These are phyloP conservation scores for Asterochloris erici DNA, from an alignment of 139 green algal genomes.

Conservation along the genomic window DNA sequence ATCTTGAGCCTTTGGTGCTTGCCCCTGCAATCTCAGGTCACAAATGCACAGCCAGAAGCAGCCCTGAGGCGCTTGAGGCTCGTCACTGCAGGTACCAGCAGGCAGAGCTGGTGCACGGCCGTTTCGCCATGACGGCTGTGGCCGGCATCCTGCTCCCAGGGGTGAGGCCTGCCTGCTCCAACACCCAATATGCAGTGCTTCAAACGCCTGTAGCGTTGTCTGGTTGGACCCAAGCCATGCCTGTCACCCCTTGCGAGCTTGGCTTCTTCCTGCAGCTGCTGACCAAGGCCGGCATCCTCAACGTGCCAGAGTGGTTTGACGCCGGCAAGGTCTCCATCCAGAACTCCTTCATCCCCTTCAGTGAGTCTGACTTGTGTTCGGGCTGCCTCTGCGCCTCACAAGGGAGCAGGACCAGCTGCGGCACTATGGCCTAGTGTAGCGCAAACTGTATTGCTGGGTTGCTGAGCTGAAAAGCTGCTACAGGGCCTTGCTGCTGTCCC, in stretches of 20 bases:
- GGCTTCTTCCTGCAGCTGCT: constrained; percentile 40
- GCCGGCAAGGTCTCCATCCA: constrained; percentile 66
- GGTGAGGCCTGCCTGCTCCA: constrained; percentile 8
- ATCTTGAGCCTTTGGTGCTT: neutral
- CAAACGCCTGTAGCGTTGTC: neutral
- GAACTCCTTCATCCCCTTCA: constrained; percentile 22
- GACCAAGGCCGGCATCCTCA: constrained; percentile 67
- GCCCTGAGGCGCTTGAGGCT: neutral
- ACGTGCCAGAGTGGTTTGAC: constrained; percentile 81
- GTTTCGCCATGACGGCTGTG: constrained; percentile 85
- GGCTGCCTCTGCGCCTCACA: too few relatives aligned
- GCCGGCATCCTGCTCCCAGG: constrained; percentile 83
- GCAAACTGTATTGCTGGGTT: too few relatives aligned
- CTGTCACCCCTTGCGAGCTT: neutral
- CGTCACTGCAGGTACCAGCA: constrained; percentile 66
- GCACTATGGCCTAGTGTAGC: too few relatives aligned
- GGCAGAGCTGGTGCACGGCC: constrained; percentile 84
- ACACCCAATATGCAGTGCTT: neutral
- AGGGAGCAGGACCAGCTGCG: too few relatives aligned
- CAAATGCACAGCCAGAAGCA: neutral
- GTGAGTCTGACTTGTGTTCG: neutral
- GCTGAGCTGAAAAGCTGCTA: too few relatives aligned
- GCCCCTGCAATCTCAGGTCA: neutral
- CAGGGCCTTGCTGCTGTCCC: too few relatives aligned
- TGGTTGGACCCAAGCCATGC: neutral